phyloP scores from a whole-genome alignment of 371 early-diverging fungal species.

The Mortierella sp. region DNA sequence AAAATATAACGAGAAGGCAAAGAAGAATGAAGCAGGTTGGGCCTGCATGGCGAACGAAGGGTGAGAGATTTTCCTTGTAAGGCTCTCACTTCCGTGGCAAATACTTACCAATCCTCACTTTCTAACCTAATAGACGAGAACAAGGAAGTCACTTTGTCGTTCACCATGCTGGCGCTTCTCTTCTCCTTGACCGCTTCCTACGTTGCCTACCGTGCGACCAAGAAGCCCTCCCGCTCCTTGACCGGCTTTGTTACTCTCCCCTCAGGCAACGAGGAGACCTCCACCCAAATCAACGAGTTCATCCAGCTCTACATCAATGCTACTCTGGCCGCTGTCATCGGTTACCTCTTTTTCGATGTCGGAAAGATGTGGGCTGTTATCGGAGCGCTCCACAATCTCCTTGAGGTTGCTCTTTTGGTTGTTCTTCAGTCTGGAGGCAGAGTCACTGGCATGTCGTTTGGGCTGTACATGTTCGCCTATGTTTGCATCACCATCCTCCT shows the following conservation, averaged over 20 bases:
- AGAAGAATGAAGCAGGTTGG: not conserved
- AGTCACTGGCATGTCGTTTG: conserved; percentile 57
- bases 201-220: conserved; percentile 30
- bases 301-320: conserved; percentile 60
- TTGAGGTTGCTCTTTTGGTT: conserved; percentile 60
- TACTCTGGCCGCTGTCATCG: conserved; percentile 57
- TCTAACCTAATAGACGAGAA: conserved; percentile 21
- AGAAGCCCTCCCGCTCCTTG: conserved; percentile 41
- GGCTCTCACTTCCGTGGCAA: not conserved
- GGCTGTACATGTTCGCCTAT: conserved; percentile 56
- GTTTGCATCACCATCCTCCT: conserved; percentile 50
- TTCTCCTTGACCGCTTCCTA: conserved; percentile 34
- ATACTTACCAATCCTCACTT: not conserved
- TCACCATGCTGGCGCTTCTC: conserved; percentile 39
- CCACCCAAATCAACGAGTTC: conserved; percentile 57
- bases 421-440: conserved; percentile 49
- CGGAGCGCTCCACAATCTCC: conserved; percentile 65
- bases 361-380: conserved; percentile 67
- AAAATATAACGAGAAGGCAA: not conserved
- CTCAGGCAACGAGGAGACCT: conserved; percentile 41
- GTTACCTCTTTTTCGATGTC: conserved; percentile 61
- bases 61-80: not conserved
- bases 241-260: conserved; percentile 46
- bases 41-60: conserved; percentile 5
- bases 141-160: conserved; percentile 36